Base-by-base conservation (phyloP, 192 early-diverging fungal species). In the Funneliformis geosporum region DNA sequence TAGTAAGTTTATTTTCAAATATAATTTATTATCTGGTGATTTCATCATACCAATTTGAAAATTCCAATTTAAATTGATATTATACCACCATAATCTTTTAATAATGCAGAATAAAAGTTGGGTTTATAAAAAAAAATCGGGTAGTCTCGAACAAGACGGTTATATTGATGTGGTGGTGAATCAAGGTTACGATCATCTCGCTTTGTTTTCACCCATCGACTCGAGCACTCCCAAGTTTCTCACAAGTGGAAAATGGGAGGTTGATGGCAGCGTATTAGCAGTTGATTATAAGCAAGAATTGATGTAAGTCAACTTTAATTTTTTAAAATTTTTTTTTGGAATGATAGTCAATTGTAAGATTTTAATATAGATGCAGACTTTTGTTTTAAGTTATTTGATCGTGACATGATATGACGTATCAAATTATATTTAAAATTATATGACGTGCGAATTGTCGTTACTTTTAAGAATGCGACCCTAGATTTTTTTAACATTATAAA, bases 161-260 rank as follows among this genome's bases (percentile, higher is more conserved):
- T 95, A 94, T 78, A 72, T 94, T 9, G 93, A 93, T 76, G 80
- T 93, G 16, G 87, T 87, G 40, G 87, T 92, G 78, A 83, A 90
- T 50, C 84, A 90, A 61, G 94, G 91, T 39, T 90, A 87, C 81
- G 87, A 89, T 73, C 94, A 94, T 66, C 75, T 95, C 80, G 94
- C 91, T 6, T 76, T 92, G 27, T 90, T 93, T 46, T 85, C 88
- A 25, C 87, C 90, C 38, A 61, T 85, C 23, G 81, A 87, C 28
- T 81, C 86, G 3, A 33, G 76, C 16, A 80, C 83, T 65, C 91
- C 92, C 1, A 81, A 78, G 59, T 82, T 80, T 71, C 83, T 95
- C 38, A 94, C 94, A 0, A 81, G 81, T 38, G 94, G 94, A n/a
- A 82, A 88, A 73, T 95, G 90, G 85, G 92, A 94, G 76, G 91